These are phyloP conservation scores for Diplodia sapinea DNA, from an alignment of 2,329 filamentous ascomycete species.

Conservation along the genomic window DNA sequence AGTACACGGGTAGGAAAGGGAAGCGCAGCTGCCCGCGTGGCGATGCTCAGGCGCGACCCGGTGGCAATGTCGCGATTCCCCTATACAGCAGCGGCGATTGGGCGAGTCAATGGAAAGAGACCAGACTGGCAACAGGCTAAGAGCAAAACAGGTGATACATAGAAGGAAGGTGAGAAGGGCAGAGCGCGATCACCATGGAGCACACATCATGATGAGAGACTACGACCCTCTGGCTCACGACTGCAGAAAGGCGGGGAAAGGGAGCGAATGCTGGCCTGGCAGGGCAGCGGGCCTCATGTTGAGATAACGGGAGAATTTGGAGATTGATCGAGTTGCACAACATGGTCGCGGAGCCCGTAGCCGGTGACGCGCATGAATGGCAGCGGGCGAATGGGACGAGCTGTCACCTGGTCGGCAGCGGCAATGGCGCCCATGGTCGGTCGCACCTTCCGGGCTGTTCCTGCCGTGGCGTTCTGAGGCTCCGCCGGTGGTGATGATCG, in stretches of 20 bases:
- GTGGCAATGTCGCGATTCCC: not conserved
- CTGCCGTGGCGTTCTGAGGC: constrained; percentile 8
- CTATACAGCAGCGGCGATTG: not conserved
- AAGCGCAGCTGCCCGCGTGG: constrained; percentile 1
- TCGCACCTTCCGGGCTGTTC: not conserved
- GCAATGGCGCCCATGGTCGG: constrained; percentile 16
- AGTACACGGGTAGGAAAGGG: not conserved
- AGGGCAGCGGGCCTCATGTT: not conserved
- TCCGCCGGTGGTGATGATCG: not conserved
- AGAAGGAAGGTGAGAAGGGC: not conserved
- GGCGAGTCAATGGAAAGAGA: not conserved
- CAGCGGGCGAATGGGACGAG: constrained; percentile 4
- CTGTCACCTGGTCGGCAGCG: not conserved
- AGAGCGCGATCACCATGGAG: not conserved
- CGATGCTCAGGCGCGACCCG: not conserved
- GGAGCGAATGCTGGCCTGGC: not conserved
- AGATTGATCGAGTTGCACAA: constrained; percentile 18
- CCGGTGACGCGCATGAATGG: constrained; percentile 13
- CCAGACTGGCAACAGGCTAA: no score
- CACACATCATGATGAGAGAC: not conserved
- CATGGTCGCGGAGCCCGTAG: not conserved
- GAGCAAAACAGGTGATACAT: not conserved
- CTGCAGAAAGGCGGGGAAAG: constrained; percentile 17
- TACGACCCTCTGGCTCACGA: not conserved
- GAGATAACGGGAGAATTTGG: constrained; percentile 18